phyloP scores from a whole-genome alignment of 805 yeast genomes.

The Nakazawaea wickerhamii region DNA sequence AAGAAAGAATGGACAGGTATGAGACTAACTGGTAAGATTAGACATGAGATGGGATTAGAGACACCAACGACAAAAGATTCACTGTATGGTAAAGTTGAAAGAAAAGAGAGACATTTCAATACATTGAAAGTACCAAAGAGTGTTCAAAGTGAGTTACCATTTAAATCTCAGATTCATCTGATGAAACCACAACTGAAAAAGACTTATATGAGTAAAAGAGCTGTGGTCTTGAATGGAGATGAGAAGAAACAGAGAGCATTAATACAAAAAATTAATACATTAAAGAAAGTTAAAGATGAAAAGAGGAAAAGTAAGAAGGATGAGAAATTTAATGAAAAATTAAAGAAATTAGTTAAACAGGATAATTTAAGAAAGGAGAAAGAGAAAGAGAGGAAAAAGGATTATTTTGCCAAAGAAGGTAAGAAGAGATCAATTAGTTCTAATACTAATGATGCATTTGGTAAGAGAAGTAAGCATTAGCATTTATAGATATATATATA shows the following conservation, averaged over 20 bases:
- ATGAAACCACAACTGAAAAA: constrained; percentile 84
- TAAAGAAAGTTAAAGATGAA: constrained; percentile 79
- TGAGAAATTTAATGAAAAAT: constrained; percentile 68
- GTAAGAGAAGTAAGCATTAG: constrained; percentile 16
- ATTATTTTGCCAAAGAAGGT: constrained; percentile 68
- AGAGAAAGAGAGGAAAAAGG: constrained; percentile 82
- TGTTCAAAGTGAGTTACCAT: constrained; percentile 75
- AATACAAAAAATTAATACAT: constrained; percentile 80
- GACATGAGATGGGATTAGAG: constrained; percentile 65
- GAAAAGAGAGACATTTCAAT: constrained; percentile 80
- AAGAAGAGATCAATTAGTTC: constrained; percentile 48
- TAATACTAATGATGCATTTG: constrained; percentile 24
- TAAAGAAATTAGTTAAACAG: constrained; percentile 69
- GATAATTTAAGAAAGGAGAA: constrained; percentile 68
- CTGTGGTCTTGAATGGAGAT: constrained; percentile 87
- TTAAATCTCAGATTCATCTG: constrained; percentile 81
- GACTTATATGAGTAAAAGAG: constrained; percentile 82
- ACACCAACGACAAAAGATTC: constrained; percentile 54
- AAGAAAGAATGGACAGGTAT: constrained; percentile 94
- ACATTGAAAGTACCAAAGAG: constrained; percentile 81
- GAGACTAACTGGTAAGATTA: constrained; percentile 90
- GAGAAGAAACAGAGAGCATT: constrained; percentile 90
- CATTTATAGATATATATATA: constrained; percentile 1
- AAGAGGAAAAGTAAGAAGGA: constrained; percentile 69
- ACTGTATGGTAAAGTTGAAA: constrained; percentile 65